Evolutionary conservation across 805 yeast species (phyloP), one percentile per base, ranked within the genome.

Genomic region (Sungouiella thailandica): DNA sequence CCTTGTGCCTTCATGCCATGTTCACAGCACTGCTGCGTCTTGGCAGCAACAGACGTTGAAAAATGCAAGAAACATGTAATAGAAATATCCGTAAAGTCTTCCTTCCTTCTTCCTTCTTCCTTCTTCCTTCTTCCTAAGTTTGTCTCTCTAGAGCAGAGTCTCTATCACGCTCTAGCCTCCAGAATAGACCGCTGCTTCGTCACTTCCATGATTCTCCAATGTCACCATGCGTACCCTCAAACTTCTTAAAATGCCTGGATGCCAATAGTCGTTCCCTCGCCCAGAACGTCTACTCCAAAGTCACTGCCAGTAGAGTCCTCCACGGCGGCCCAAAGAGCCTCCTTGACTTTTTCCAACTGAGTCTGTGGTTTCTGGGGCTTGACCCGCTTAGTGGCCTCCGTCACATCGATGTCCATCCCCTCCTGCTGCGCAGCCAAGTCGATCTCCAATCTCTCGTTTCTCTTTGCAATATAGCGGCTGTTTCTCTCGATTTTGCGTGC

Each of bases 241-340:
- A n/a, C n/a, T n/a, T n/a, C n/a, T 20, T 28, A 64, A 68, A 78
- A 56, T 42, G 70, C 58, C 33, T 87, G 88, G 19, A 81, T 78
- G 26, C 96, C 96, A 44, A 88, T 60, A 9, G 94, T 82, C 22
- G 96, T 88, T 37, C 96, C 96, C 52, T 78, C 76, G 24, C 86
- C 84, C 17, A 68, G 58, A 7, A 59, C 50, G 17, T 64, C 57
- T 29, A 69, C 55, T 20, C 65, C 59, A 39, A 76, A 59, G 13
- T 70, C 68, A 22, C 65, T 65, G 24, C 70, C 57, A 4, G 74
- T 65, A 19, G 66, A 61, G 52, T 78, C 83, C 35, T 77, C 84
- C 25, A 82, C 69, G n/a, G 78, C 80, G 2, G 74, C 66, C 86
- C 89, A 82, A 22, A 83, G 68, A 5, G 86, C 83, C 28, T 71